Percentiles rank a stretch among this genome's conserved stretches.
Evolutionary conservation across 202 grass and related monocot genomes (phyloP).

Genomic region (Panicum hallii): DNA sequence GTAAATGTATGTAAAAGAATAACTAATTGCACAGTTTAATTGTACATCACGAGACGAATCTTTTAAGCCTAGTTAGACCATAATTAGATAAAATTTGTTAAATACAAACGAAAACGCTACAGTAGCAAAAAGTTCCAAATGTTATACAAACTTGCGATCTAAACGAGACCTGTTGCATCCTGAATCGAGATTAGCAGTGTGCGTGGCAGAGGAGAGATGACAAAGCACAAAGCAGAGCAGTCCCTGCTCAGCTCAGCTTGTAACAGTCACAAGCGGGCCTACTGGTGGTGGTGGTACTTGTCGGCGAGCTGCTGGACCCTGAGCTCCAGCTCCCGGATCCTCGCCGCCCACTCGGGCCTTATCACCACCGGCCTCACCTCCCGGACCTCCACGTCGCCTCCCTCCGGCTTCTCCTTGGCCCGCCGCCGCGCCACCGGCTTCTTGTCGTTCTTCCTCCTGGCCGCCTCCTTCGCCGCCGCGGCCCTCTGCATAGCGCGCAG

Average conservation of each 20-base stretch:
- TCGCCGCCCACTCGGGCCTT: constrained; percentile 50
- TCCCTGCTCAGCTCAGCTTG: not conserved
- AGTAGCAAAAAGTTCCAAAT: too few relatives aligned
- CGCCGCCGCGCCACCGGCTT: constrained; percentile 6
- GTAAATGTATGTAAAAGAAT: too few relatives aligned
- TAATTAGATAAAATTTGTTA: too few relatives aligned
- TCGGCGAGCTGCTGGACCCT: constrained; percentile 40
- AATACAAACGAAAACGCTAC: too few relatives aligned
- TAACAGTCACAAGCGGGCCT: not conserved
- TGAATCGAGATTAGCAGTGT: not conserved
- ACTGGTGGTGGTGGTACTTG: constrained; percentile 32
- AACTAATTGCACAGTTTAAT: too few relatives aligned
- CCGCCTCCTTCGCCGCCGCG: constrained; percentile 53
- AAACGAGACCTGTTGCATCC: not conserved
- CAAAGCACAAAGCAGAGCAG: not conserved
- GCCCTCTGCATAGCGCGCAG: constrained; percentile 64
- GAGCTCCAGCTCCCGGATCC: constrained; percentile 57
- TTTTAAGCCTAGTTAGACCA: too few relatives aligned
- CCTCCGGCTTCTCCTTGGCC: constrained; percentile 17
- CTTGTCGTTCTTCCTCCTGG: constrained; percentile 38
- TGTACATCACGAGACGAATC: too few relatives aligned
- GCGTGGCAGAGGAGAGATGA: not conserved
- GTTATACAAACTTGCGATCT: too few relatives aligned
- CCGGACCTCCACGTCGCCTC: not conserved
- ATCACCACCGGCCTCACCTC: constrained; percentile 57